These are phyloP conservation scores for Silene noctiflora DNA, from an alignment of 179 eudicot species.

Conservation along the genomic window DNA sequence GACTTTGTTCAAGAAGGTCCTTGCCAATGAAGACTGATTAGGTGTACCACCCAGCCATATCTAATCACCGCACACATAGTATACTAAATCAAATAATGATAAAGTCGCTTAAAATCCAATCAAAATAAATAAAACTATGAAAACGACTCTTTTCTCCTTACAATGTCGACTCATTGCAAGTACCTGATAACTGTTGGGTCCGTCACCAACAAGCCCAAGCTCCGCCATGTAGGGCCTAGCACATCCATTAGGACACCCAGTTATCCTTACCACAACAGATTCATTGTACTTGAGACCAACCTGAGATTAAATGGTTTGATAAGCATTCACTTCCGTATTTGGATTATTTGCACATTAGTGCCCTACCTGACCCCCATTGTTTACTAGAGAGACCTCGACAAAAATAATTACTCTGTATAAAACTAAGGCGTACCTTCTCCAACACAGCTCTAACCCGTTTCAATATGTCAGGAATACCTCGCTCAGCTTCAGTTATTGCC, in stretches of 20 bases:
- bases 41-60: slow-evolving; percentile 99
- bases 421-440: slow-evolving; percentile 60
- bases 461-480: slow-evolving; percentile 88
- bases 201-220: slow-evolving; percentile 98
- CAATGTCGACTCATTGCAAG: background rate
- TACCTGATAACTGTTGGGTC: slow-evolving; percentile 98
- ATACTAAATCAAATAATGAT: too few species aligned
- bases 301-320: slow-evolving; percentile 37
- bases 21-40: slow-evolving; percentile 72
- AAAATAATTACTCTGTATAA: too few species aligned
- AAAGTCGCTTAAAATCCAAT: background rate
- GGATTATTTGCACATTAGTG: background rate
- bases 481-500: slow-evolving; percentile 96
- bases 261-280: slow-evolving; percentile 75
- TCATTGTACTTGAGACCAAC: slow-evolving; percentile 86
- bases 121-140: background rate
- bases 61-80: slow-evolving; percentile 30
- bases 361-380: background rate
- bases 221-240: slow-evolving; percentile 99
- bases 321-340: slow-evolving; percentile 7
- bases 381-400: too few species aligned
- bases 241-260: slow-evolving; percentile 99
- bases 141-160: background rate
- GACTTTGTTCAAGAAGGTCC: slow-evolving; percentile 73
- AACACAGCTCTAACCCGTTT: slow-evolving; percentile 85